Percentiles rank a stretch among this genome's conserved stretches.
Conservation (phyloP, 306 rosid species). For the apple (Malus domestica) region ASM211411v1 NC_041794.1:26241501-26242000, state of each 20-base stretch:
- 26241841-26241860: no score
- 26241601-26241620: neutral
- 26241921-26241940: no score
- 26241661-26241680: neutral
- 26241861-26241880: no score
- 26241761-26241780: neutral
- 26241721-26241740: neutral
- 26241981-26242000: no score
- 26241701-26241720: neutral
- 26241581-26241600: neutral
- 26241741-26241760: neutral
- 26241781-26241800: neutral
- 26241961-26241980: no score
- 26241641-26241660: constrained; percentile 6
- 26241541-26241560: neutral
- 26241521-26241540: neutral
- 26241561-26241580: neutral
- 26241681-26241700: neutral
- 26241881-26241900: no score
- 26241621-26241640: neutral
- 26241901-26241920: no score
- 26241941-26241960: no score
- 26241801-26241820: no score
- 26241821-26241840: no score
- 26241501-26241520: neutral